These are phyloP conservation scores for Leccinum broughii DNA, from an alignment of 768 basidiomycete species.

Conservation along the genomic window DNA sequence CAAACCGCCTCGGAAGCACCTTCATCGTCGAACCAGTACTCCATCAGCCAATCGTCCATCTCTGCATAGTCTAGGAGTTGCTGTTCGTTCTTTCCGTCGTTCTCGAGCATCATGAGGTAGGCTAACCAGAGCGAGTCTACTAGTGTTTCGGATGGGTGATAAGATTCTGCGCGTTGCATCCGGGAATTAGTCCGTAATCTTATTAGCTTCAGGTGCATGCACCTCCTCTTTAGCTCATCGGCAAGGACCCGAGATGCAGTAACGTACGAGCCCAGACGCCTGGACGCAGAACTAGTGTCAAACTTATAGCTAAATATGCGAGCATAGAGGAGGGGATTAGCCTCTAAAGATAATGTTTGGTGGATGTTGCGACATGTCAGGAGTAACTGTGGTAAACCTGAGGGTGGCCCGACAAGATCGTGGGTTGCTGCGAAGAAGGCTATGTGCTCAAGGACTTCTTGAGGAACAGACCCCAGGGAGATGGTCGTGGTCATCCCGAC, in stretches of 20 bases:
- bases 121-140: slow-evolving; percentile 60
- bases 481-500: slow-evolving; percentile 14
- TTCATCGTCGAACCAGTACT: slow-evolving; percentile 62
- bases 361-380: slow-evolving; percentile 49
- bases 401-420: slow-evolving; percentile 58
- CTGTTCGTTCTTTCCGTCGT: slow-evolving; percentile 67
- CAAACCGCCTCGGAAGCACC: slow-evolving; percentile 55
- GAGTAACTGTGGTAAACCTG: slow-evolving; percentile 57
- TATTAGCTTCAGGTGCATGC: slow-evolving; percentile 55
- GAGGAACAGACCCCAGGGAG: slow-evolving; percentile 56
- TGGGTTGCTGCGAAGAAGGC: slow-evolving; percentile 63
- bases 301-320: slow-evolving; percentile 69
- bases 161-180: slow-evolving; percentile 21
- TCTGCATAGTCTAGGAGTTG: slow-evolving; percentile 71
- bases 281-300: slow-evolving; percentile 51
- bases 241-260: slow-evolving; percentile 49
- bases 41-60: slow-evolving; percentile 62
- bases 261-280: slow-evolving; percentile 47
- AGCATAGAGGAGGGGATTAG: slow-evolving; percentile 73
- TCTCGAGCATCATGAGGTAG: slow-evolving; percentile 81
- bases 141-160: slow-evolving; percentile 18
- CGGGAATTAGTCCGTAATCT: slow-evolving; percentile 36
- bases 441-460: slow-evolving; percentile 79
- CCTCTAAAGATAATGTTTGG: slow-evolving; percentile 46
- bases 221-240: slow-evolving; percentile 66